A percentile compares a stretch with the other conserved stretches of the same genome.
phyloP scores from a whole-genome alignment of 495 filamentous ascomycete genomes.

The Aspergillus haitiensis region DNA sequence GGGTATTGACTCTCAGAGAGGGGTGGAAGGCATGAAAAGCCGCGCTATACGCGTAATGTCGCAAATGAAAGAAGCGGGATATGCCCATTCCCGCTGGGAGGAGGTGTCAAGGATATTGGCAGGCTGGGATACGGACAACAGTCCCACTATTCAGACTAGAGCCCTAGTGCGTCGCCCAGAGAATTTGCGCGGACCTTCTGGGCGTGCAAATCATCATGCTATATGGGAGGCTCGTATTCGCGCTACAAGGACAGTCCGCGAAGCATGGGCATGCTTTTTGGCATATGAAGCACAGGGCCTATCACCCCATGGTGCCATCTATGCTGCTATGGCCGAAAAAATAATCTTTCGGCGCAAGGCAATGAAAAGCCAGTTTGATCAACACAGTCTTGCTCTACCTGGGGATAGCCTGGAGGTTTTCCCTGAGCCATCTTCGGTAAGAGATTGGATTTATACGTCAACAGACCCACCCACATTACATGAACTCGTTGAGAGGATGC shows the following conservation, averaged over 20 bases:
- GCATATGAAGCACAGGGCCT: constrained; percentile 47
- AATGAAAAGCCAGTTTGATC: constrained; percentile 24
- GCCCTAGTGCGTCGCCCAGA: constrained; percentile 32
- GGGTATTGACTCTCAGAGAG: constrained; percentile 57
- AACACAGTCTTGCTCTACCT: constrained; percentile 42
- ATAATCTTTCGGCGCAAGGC: constrained; percentile 46
- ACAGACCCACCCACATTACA: constrained; percentile 55
- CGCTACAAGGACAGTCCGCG: constrained; percentile 65
- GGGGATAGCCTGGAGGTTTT: constrained; percentile 62
- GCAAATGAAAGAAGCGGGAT: constrained; percentile 66
- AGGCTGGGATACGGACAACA: constrained; percentile 68
- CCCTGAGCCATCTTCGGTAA: constrained; percentile 55
- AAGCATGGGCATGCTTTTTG: constrained; percentile 72
- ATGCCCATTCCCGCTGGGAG: constrained; percentile 56
- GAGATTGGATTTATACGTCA: constrained; percentile 58
- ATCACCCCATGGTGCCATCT: constrained; percentile 41
- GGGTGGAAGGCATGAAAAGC: constrained; percentile 56
- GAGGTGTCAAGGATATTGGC: constrained; percentile 54
- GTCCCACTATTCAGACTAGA: constrained; percentile 68
- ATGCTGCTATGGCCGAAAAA: constrained; percentile 63
- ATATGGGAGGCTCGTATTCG: constrained; percentile 63
- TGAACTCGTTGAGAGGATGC: constrained; percentile 56
- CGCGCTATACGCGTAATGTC: constrained; percentile 56
- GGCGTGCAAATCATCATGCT: constrained; percentile 21
- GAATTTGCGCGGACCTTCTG: constrained; percentile 22